Conservation (phyloP, 1,139 yeast species). For the Eremothecium coryli region DNA sequence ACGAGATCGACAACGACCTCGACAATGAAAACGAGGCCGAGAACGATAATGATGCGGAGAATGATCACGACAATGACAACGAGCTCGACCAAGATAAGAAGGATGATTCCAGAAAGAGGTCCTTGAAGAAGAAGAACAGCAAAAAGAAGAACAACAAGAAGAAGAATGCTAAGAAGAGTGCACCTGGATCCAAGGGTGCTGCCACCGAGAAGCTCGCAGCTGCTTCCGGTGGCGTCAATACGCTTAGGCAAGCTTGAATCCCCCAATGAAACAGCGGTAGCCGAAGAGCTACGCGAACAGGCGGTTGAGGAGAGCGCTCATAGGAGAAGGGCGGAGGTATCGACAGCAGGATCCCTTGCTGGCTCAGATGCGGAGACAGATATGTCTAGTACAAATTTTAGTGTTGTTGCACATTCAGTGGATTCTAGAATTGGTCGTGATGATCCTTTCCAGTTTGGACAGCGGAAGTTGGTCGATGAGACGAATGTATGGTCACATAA, state of each 20-base stretch:
- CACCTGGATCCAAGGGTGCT: neutral
- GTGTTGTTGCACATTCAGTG: no score
- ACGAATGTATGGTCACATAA: constrained; percentile 86
- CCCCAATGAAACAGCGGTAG: constrained; percentile 15
- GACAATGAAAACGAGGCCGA: neutral
- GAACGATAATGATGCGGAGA: neutral
- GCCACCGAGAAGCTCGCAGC: constrained; percentile 8
- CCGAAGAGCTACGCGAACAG: constrained; percentile 23
- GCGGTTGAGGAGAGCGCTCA: constrained; percentile 19
- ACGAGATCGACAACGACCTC: constrained; percentile 1
- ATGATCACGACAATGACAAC: constrained; percentile 1
- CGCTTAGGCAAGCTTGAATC: constrained; percentile 28
- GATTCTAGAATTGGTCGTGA: constrained; percentile 65
- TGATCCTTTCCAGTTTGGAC: constrained; percentile 86
- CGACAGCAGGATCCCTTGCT: no score
- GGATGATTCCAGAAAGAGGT: constrained; percentile 6
- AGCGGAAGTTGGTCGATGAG: constrained; percentile 59
- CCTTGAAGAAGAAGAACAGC: constrained; percentile 10
- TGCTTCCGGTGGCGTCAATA: constrained; percentile 14
- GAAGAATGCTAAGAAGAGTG: constrained; percentile 7
- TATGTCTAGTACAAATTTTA: no score
- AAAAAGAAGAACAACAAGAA: constrained; percentile 13
- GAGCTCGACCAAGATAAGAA: constrained; percentile 2
- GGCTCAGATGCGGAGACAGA: no score
- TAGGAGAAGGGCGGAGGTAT: no score